phyloP scores from a whole-genome alignment of 306 rosid species.

The Castanopsis chinensis region DNA sequence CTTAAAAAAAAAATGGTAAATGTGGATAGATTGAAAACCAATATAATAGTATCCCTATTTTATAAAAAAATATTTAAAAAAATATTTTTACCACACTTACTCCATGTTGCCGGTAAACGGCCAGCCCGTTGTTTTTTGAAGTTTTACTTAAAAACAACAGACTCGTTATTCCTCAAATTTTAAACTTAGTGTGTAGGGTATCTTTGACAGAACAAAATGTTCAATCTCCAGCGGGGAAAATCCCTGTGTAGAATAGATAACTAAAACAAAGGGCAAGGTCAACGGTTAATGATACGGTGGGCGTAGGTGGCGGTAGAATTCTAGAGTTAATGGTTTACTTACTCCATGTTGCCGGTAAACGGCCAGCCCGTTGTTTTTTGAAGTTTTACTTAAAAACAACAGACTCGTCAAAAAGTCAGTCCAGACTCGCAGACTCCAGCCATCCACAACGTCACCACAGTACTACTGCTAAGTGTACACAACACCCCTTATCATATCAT shows the following conservation, averaged over 20 bases:
- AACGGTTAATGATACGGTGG: not conserved
- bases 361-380: not conserved
- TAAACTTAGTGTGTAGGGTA: accelerated
- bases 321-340: not conserved
- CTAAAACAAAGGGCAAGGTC: not conserved
- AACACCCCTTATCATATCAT: no score
- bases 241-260: no score
- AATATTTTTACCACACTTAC: no score
- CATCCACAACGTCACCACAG: not conserved
- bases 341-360: not conserved
- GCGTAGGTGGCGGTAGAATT: not conserved
- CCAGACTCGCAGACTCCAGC: not conserved
- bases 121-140: not conserved
- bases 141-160: no score
- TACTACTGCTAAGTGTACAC: no score
- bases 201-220: no score
- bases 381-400: not conserved
- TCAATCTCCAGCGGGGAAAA: no score
- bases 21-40: no score
- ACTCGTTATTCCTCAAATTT: no score
- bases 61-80: no score
- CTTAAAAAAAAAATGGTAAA: no score
- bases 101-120: not conserved
- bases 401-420: not conserved
- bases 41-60: no score